Evolutionary conservation across 257 asterid species (phyloP).

Genomic region (Solanum lycopersicoides): DNA sequence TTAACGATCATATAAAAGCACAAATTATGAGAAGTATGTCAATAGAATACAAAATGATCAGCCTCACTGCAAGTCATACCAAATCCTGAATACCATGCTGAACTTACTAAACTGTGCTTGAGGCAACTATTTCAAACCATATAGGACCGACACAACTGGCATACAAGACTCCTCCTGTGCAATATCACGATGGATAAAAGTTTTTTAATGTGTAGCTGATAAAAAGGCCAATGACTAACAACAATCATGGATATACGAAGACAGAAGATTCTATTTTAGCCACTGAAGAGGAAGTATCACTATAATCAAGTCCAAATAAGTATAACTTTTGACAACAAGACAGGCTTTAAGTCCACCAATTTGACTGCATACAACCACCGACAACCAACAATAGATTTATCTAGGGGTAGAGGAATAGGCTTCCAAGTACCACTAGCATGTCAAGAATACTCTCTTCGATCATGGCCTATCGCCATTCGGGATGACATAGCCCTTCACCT

Average conservation of each 20-base stretch:
- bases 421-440: not conserved
- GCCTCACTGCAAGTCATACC: not conserved
- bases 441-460: not conserved
- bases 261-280: not conserved
- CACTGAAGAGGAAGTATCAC: not conserved
- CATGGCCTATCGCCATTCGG: not conserved
- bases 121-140: not conserved
- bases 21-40: not conserved
- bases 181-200: not conserved
- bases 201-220: not conserved
- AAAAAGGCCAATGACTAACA: not conserved
- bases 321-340: not conserved
- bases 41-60: not conserved
- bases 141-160: not conserved
- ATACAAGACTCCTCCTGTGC: not conserved
- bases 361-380: not conserved
- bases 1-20: not conserved
- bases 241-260: not conserved
- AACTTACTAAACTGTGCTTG: not conserved
- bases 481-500: not conserved
- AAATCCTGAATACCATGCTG: not conserved
- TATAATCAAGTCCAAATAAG: not conserved
- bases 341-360: not conserved
- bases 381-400: not conserved
- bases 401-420: not conserved